A percentile compares a stretch with the other conserved stretches of the same genome.
Evolutionary conservation across 2,329 filamentous ascomycete genomes (phyloP).

Genomic region (Hypoxylon sp.): DNA sequence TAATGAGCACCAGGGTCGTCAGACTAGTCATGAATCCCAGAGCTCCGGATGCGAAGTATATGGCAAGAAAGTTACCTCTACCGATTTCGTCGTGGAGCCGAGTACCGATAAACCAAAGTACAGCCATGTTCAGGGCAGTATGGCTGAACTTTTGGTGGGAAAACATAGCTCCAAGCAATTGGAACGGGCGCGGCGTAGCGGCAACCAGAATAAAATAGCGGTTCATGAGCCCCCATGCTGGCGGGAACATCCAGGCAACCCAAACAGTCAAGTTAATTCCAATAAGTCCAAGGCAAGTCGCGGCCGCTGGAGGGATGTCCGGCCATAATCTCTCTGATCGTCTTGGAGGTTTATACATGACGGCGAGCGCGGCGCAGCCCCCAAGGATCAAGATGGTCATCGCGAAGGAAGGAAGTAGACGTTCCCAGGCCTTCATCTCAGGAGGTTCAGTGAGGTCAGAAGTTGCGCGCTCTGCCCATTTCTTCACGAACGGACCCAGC

Average conservation of each 20-base stretch:
- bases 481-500: conserved; percentile 59
- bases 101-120: conserved; percentile 76
- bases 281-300: conserved; percentile 75
- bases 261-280: conserved; percentile 71
- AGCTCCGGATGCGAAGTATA: conserved; percentile 73
- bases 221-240: conserved; percentile 76
- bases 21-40: conserved; percentile 73
- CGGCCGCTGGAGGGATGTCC: conserved; percentile 72
- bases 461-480: conserved; percentile 62
- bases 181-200: conserved; percentile 73
- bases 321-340: conserved; percentile 68
- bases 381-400: conserved; percentile 63
- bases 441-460: conserved; percentile 67
- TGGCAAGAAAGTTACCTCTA: conserved; percentile 76
- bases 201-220: conserved; percentile 76
- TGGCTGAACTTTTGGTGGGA: conserved; percentile 77
- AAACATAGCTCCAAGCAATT: conserved; percentile 75
- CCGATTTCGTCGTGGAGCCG: conserved; percentile 79
- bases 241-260: conserved; percentile 73
- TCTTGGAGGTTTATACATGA: conserved; percentile 67
- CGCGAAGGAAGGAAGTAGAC: conserved; percentile 69
- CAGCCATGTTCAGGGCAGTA: conserved; percentile 73
- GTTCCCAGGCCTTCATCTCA: conserved; percentile 66
- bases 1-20: conserved; percentile 62
- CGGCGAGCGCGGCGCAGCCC: conserved; percentile 61